Base-by-base conservation (phyloP, 108 stramenopile genomes). In the Aurantiochytrium sp. region DNA sequence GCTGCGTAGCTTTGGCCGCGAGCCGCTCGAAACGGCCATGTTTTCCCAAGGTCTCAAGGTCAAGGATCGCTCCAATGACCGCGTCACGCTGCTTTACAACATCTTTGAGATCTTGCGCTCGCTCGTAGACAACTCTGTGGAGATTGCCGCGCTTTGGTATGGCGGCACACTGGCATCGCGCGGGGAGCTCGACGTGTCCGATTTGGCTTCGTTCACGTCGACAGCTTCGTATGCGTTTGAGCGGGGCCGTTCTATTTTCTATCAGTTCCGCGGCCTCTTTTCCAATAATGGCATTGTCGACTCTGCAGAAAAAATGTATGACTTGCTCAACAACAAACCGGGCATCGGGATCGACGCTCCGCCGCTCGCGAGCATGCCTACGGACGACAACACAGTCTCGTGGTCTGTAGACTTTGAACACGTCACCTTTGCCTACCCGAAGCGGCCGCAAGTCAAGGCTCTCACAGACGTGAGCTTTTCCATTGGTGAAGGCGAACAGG, bases 401-500 rank as follows among this genome's bases (percentile, higher is more conserved):
- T 83, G 76, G 76, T 83, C 76, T 6, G 23, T 90, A 49, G 60
- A 0, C 35, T 93, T 93, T 89, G 45, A 87, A 60, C 5, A 60
- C 57, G 91, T 92, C 60, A 45, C 55, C 58, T 90, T 92, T 57
- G 53, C 87, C 45, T 92, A 92, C 71, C 90, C 91, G 16, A 51
- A 89, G 14, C 88, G 71, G 12, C 69, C 58, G 51, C 51, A 89
- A 23, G 25, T 21, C 44, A 47, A 58, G 14, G 91, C 89, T 5
- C 87, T 69, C 64, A 14, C 64, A 8, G 87, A 90, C 28, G 90
- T 91, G 55, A 59, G 18, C 59, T 72, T 94, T 16, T 44, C 16
- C 19, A 60, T 98, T 43, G 60, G 83, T 53, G 94, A 96, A 3
- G 97, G 97, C 10, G 93, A 96, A 69, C 92, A 95, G 4, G 90